A percentile compares a stretch with the other conserved stretches of the same genome.
Evolutionary conservation across 2,329 filamentous ascomycete genomes (phyloP).

Genomic region (Bipolaris zeicola): DNA sequence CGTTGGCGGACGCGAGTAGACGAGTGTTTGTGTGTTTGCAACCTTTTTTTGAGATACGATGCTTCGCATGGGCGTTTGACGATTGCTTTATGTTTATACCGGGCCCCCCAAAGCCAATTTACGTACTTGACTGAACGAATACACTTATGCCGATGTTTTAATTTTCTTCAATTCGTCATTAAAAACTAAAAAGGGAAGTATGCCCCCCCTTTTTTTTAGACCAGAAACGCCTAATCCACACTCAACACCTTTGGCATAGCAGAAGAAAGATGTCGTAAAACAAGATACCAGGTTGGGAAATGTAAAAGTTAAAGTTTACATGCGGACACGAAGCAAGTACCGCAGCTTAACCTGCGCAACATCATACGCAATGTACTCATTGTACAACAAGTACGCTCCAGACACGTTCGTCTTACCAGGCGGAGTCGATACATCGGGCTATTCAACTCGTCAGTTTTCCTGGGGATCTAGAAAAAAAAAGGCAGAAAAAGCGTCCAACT

Average conservation of each 20-base stretch:
- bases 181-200: no score
- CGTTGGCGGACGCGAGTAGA: constrained; percentile 65
- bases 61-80: constrained; percentile 6
- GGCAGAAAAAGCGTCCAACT: constrained; percentile 32
- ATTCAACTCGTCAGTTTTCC: constrained; percentile 12
- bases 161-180: not conserved
- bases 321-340: constrained; percentile 67
- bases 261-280: not conserved
- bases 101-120: not conserved
- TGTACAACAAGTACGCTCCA: constrained; percentile 64
- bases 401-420: constrained; percentile 58
- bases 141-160: constrained; percentile 5
- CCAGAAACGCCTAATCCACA: not conserved
- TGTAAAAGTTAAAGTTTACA: constrained; percentile 14
- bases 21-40: no score
- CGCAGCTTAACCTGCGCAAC: constrained; percentile 71
- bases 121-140: constrained; percentile 12
- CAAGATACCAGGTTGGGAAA: not conserved
- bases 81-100: constrained; percentile 8
- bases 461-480: not conserved
- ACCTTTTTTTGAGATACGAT: no score
- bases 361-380: constrained; percentile 77
- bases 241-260: not conserved
- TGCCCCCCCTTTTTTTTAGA: not conserved
- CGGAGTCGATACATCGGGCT: constrained; percentile 40